These are phyloP conservation scores for Zygosaccharomyces pseudobailii DNA, from an alignment of 1,139 yeast genomes.

Conservation along the genomic window DNA sequence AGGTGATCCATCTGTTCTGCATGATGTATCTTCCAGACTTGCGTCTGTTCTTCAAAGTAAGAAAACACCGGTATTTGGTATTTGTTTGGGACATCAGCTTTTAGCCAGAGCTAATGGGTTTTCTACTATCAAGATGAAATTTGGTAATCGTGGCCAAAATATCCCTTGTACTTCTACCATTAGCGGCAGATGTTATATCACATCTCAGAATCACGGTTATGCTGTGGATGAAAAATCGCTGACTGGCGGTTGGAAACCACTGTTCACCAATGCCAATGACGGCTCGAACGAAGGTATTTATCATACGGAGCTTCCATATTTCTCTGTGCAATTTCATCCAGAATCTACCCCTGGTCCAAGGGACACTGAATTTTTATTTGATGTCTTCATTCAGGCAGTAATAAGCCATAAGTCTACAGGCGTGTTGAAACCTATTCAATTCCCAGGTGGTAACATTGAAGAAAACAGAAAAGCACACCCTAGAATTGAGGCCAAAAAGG, in stretches of 20 bases:
- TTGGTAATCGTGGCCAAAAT: conserved; percentile 99
- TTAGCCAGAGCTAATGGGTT: conserved; percentile 97
- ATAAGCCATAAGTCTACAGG: conserved; percentile 55
- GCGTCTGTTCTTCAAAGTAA: conserved; percentile 55
- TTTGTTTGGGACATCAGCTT: conserved; percentile 97
- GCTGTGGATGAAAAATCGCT: conserved; percentile 87
- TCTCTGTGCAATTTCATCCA: conserved; percentile 99
- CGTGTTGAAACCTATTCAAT: conserved; percentile 63
- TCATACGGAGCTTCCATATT: conserved; percentile 79
- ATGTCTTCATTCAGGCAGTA: conserved; percentile 83
- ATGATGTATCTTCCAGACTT: conserved; percentile 43
- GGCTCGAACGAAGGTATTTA: conserved; percentile 98
- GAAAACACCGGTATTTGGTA: conserved; percentile 85
- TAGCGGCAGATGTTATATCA: conserved; percentile 95
- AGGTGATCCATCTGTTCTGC: conserved; percentile 93
- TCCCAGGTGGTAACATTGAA: conserved; percentile 82
- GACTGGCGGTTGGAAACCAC: conserved; percentile 81
- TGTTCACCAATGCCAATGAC: conserved; percentile 94
- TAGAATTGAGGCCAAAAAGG: conserved; percentile 82
- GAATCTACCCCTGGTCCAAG: conserved; percentile 99
- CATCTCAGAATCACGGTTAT: conserved; percentile 98
- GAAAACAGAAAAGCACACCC: conserved; percentile 75
- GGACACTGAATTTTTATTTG: conserved; percentile 96
- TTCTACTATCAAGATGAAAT: conserved; percentile 81
- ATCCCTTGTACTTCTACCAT: conserved; percentile 94